A percentile compares a stretch with the other conserved stretches of the same genome.
phyloP scores from a whole-genome alignment of 2,329 filamentous ascomycete genomes.

The Penicillium sp. region DNA sequence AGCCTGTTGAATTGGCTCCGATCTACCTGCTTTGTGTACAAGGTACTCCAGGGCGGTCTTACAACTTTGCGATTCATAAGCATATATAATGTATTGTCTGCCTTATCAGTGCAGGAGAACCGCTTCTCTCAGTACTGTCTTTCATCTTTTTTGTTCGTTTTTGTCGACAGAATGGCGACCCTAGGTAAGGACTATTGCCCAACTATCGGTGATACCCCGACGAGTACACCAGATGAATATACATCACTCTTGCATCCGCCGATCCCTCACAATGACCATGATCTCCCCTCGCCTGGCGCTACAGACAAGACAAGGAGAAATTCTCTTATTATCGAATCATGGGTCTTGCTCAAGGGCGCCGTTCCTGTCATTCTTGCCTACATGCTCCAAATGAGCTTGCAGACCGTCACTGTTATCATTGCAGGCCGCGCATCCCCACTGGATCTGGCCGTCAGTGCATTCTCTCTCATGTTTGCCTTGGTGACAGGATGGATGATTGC shows the following conservation, averaged over 20 bases:
- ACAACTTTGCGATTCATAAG: background rate
- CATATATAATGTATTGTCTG: background rate
- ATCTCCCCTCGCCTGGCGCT: background rate
- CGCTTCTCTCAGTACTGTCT: background rate
- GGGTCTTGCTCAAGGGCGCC: slow-evolving; percentile 67
- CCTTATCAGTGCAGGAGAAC: background rate
- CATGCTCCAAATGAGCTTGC: slow-evolving; percentile 79
- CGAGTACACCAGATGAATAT: background rate
- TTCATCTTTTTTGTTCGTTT: background rate
- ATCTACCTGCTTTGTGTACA: background rate
- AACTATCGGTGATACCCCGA: background rate
- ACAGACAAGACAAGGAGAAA: background rate
- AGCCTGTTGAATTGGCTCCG: background rate
- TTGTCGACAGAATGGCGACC: background rate
- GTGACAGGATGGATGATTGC: slow-evolving; percentile 84
- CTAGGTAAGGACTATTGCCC: background rate
- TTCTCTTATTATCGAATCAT: slow-evolving; percentile 54
- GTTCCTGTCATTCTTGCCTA: slow-evolving; percentile 82
- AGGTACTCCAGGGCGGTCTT: background rate
- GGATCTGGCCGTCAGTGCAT: slow-evolving; percentile 77
- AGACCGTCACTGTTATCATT: slow-evolving; percentile 78
- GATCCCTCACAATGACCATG: background rate
- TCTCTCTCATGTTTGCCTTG: slow-evolving; percentile 94
- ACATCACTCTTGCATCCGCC: background rate
- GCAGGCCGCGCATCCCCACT: slow-evolving; percentile 78